Conservation (phyloP, 2,329 filamentous ascomycete genomes). For the Septoria linicola region DNA sequence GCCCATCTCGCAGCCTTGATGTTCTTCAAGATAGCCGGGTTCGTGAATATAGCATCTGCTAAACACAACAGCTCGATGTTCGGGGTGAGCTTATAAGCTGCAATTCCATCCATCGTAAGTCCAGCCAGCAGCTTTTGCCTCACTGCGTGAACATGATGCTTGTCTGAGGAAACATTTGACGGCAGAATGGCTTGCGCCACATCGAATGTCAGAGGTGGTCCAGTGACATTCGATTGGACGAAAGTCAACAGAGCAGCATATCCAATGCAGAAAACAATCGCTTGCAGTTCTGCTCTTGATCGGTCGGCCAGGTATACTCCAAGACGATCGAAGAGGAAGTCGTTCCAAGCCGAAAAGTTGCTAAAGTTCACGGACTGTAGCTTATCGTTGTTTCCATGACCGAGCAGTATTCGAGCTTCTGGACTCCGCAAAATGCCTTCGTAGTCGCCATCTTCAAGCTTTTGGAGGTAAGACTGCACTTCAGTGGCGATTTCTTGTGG, state of each 20-base stretch:
- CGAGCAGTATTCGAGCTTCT: conserved; percentile 45
- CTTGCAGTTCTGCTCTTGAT: conserved; percentile 42
- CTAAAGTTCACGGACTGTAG: conserved; percentile 35
- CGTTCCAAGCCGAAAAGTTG: conserved; percentile 45
- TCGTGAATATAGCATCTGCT: conserved; percentile 61
- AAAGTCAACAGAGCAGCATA: conserved; percentile 74
- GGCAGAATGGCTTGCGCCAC: conserved; percentile 53
- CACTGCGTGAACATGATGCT: conserved; percentile 42
- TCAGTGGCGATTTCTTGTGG: conserved; percentile 44
- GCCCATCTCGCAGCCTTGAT: conserved; percentile 57
- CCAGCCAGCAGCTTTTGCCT: conserved; percentile 63
- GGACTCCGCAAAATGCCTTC: conserved; percentile 40
- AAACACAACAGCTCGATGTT: conserved; percentile 80
- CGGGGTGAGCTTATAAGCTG: conserved; percentile 80
- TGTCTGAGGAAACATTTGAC: neutral
- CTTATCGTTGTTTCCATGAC: conserved; percentile 39
- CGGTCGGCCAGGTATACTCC: conserved; percentile 41
- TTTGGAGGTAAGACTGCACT: conserved; percentile 40
- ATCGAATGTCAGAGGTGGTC: conserved; percentile 69
- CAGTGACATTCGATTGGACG: conserved; percentile 83
- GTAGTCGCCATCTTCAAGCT: conserved; percentile 46
- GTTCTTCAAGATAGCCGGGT: conserved; percentile 48
- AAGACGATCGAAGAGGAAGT: conserved; percentile 47
- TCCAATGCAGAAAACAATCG: conserved; percentile 56
- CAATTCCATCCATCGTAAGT: conserved; percentile 78